A percentile compares a stretch with the other conserved stretches of the same genome.
Conservation (phyloP, 768 basidiomycete species). For the Gelatoporia subvermispora region DNA sequence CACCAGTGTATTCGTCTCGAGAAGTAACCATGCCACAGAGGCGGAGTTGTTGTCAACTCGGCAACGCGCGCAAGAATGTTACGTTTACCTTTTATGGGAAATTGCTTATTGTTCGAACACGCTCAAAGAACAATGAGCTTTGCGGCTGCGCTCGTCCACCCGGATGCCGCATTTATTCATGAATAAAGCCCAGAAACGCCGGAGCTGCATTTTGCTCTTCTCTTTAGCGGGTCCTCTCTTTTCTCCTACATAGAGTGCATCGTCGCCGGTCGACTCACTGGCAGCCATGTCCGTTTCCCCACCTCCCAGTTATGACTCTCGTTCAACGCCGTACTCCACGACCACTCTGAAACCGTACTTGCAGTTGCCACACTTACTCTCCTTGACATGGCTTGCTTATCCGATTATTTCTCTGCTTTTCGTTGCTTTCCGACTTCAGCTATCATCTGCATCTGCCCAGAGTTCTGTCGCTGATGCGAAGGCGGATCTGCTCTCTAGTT, state of each 20-base stretch:
- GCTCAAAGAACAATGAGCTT: slow-evolving; percentile 12
- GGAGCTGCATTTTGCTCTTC: neutral
- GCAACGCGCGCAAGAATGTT: too few relatives aligned
- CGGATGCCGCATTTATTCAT: slow-evolving; percentile 19
- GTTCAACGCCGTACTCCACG: slow-evolving; percentile 21
- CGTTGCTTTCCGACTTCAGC: slow-evolving; percentile 75
- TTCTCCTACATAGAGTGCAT: slow-evolving; percentile 12
- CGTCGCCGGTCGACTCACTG: slow-evolving; percentile 28
- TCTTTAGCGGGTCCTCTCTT: slow-evolving; percentile 12
- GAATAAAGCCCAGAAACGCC: slow-evolving; percentile 7
- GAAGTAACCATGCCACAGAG: too few relatives aligned
- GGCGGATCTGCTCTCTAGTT: slow-evolving; percentile 72
- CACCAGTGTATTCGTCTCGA: too few relatives aligned
- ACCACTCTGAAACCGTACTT: slow-evolving; percentile 74
- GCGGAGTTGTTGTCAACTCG: too few relatives aligned
- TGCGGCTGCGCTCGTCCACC: slow-evolving; percentile 10
- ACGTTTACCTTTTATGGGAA: too few relatives aligned
- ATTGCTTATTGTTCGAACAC: neutral
- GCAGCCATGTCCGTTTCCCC: slow-evolving; percentile 33
- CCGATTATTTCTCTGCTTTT: slow-evolving; percentile 87
- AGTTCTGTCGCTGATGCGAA: slow-evolving; percentile 67
- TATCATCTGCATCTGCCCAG: slow-evolving; percentile 68
- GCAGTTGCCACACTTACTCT: slow-evolving; percentile 74
- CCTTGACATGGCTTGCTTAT: slow-evolving; percentile 87
- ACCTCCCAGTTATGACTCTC: slow-evolving; percentile 56